Percentiles rank a stretch among this genome's conserved stretches.
phyloP scores from a whole-genome alignment of 2,329 filamentous ascomycete species.

The Paraphaeosphaeria sporulosa region DNA sequence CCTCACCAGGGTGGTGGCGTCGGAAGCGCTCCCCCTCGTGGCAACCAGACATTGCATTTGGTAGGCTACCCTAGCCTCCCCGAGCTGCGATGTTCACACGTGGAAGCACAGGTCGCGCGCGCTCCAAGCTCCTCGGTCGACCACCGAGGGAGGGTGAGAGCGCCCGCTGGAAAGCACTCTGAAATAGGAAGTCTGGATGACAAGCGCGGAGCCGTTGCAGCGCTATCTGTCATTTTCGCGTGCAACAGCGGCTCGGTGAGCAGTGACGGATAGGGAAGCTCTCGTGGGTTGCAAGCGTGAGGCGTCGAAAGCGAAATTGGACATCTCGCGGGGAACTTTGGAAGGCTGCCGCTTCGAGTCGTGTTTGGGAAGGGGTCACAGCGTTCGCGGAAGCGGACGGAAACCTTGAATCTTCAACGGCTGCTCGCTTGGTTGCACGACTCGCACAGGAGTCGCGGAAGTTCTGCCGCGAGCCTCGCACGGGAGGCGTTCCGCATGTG shows the following conservation, averaged over 20 bases:
- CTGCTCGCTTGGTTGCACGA: slow-evolving; percentile 6
- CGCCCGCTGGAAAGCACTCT: neutral
- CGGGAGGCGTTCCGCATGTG: slow-evolving; percentile 1
- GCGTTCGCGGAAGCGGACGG: slow-evolving; percentile 13
- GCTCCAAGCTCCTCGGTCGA: neutral
- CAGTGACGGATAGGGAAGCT: neutral
- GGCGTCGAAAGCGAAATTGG: slow-evolving; percentile 7
- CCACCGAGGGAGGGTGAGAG: neutral
- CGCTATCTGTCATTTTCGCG: neutral
- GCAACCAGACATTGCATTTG: neutral
- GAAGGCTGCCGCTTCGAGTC: slow-evolving; percentile 8
- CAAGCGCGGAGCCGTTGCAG: neutral
- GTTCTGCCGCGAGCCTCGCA: neutral
- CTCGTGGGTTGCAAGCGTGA: neutral
- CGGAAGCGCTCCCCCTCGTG: slow-evolving; percentile 1
- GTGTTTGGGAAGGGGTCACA: neutral
- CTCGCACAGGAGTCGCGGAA: slow-evolving; percentile 3
- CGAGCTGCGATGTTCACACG: neutral
- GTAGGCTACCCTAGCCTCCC: neutral
- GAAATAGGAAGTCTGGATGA: neutral
- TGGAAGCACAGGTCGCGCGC: neutral
- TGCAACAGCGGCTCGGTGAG: slow-evolving; percentile 7
- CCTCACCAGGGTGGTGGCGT: neutral
- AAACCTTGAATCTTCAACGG: slow-evolving; percentile 6
- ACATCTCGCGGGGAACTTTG: slow-evolving; percentile 15